Evolutionary conservation across 148 eudicot species (phyloP), one percentile per base, ranked within the genome.

Genomic region (Cornus kousa): DNA sequence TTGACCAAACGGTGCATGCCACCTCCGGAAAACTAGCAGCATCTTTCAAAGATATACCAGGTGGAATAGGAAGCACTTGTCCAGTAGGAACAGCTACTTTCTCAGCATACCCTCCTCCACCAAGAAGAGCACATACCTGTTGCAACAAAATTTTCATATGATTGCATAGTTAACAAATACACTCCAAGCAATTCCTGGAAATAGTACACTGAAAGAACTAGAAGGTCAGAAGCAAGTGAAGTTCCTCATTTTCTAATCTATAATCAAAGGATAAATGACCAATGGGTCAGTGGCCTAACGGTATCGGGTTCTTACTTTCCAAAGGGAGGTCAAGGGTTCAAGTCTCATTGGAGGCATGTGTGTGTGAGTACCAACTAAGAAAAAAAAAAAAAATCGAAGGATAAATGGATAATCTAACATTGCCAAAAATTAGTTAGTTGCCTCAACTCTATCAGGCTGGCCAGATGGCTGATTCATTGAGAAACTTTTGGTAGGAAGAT

Each of bases 1-100:
- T 96, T 13, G 99, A 96, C 99, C 98, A 96, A 71, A 96, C 97
- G n/a, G 99, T 96, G 82, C 99, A 96, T 4, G 93, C 97, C 74
- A 96, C 98, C 89, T 96, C 99, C 6, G 99, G 99, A 79, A 96
- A 94, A 85, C 90, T 84, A 77, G 98, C 93, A 81, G 98, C 97
- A 82, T 96, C 98, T 78, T 84, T 84, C 70, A 96, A 86, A 80
- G 99, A 88, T 87, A 96, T 76, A 78, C 92, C 90, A 20, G 87
- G 50, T 66, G 98, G 99, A 80, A 87, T 79, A 31, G 94, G 95
- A 84, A 96, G 95, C 77, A 93, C 88, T 68, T 95, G 97, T 17
- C 86, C 93, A 60, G 90, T 90, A 70, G 89, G 91, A 67, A 93
- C 97, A 76, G 89, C 95, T 35, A 93, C 97, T 75, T 95, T 95